phyloP scores from a whole-genome alignment of 441 rosid species.

The Melastoma candidum region DNA sequence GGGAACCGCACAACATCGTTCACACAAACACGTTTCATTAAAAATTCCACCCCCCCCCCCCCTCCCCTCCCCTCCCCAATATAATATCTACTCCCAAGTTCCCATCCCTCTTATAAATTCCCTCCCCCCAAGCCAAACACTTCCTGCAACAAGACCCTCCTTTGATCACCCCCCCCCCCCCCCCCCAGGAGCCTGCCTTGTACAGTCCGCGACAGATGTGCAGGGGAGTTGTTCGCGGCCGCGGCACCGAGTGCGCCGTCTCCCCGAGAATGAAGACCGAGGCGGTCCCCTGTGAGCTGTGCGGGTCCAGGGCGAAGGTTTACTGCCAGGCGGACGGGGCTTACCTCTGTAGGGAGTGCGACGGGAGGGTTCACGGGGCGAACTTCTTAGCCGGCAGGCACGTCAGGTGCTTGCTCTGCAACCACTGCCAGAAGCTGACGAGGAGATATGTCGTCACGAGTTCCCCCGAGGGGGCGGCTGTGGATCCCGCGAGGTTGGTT shows the following conservation, averaged over 20 bases:
- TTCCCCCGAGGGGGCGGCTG: conserved; percentile 4
- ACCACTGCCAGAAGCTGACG: conserved; percentile 48
- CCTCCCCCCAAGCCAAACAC: no score
- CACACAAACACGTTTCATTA: no score
- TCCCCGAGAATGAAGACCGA: background rate
- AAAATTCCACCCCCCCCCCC: no score
- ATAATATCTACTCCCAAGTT: no score
- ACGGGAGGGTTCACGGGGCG: conserved; percentile 62
- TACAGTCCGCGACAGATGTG: background rate
- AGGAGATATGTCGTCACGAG: conserved; percentile 47
- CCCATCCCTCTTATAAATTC: no score
- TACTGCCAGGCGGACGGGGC: conserved; percentile 86
- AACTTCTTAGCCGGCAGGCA: conserved; percentile 79
- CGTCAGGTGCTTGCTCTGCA: conserved; percentile 56
- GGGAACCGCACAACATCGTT: no score
- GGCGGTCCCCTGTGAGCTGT: conserved; percentile 46
- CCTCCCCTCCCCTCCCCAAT: no score
- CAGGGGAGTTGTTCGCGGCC: conserved; percentile 8
- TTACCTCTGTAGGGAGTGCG: conserved; percentile 56
- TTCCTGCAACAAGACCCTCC: no score
- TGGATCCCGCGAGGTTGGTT: no score
- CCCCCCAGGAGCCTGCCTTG: no score
- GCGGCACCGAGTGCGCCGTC: background rate
- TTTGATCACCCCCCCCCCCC: no score
- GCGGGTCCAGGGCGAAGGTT: conserved; percentile 41